These are phyloP conservation scores for Ceriops zippeliana DNA, from an alignment of 345 rosid species.

Conservation along the genomic window DNA sequence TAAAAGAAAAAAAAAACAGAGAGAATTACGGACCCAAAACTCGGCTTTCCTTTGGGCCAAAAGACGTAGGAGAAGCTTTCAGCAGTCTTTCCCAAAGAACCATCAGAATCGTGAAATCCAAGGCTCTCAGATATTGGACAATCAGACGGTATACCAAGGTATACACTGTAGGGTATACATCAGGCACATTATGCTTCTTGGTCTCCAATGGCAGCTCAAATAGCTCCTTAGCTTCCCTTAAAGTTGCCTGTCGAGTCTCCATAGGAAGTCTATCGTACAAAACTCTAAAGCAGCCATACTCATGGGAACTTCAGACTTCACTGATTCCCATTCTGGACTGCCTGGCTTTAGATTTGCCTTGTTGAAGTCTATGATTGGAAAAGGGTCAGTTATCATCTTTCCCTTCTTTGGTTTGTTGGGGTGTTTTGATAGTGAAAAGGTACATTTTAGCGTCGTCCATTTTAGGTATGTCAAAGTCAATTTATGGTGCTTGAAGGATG, in stretches of 20 bases:
- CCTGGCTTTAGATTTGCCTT: slow-evolving; percentile 24
- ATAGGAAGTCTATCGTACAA: slow-evolving; percentile 19
- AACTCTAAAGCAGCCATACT: slow-evolving; percentile 39
- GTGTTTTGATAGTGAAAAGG: too few species aligned
- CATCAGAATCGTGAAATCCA: slow-evolving; percentile 25
- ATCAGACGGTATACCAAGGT: slow-evolving; percentile 18
- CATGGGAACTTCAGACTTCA: slow-evolving; percentile 23
- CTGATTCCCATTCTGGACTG: slow-evolving; percentile 18
- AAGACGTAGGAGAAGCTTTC: slow-evolving; percentile 24
- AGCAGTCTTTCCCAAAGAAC: background rate
- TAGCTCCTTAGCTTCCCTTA: slow-evolving; percentile 20
- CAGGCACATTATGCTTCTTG: slow-evolving; percentile 26
- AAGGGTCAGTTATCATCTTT: slow-evolving; percentile 21
- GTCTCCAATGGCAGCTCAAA: slow-evolving; percentile 34
- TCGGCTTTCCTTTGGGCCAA: slow-evolving; percentile 38
- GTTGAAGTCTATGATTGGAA: slow-evolving; percentile 36
- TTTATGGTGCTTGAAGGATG: too few species aligned
- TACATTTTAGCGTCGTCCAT: too few species aligned
- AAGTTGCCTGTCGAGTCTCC: slow-evolving; percentile 13
- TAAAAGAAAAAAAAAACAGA: background rate
- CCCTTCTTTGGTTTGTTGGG: background rate
- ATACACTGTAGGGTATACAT: slow-evolving; percentile 37
- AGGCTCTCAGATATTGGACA: slow-evolving; percentile 31
- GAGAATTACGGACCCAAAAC: slow-evolving; percentile 19
- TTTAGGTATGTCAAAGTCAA: too few species aligned